Base-by-base conservation (phyloP, 2,329 filamentous ascomycete species). In the Fusarium sterilihyphosum region DNA sequence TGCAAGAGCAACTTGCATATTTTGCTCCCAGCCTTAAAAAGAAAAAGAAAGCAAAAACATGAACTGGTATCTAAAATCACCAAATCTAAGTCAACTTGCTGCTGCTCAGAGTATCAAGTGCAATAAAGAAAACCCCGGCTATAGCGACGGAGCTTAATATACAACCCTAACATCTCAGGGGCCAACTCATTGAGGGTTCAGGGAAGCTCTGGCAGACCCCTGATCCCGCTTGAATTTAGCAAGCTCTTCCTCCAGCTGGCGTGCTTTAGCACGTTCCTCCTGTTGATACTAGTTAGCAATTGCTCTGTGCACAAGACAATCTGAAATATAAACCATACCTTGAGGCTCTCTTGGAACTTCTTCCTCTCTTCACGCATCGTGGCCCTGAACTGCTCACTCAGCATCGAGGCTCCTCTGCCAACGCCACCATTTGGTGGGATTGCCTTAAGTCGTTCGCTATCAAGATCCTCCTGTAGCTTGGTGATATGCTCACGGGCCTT, bases 331-430 rank as follows among this genome's bases (percentile, higher is more conserved):
- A 46, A 37, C 77, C 86, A 77, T 79, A 88, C 87, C 82, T 82
- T 84, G 46, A 89, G 78, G 67, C 88, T 88, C 72, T 89, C 87
- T 71, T 89, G 87, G 82, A 88, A 89, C 80, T 86, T 88, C 83
- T 85, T 88, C 73, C 87, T 84, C 82, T 89, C 87, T 78, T 88
- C 87, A 75, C 87, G 85, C 87, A 89, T 88, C 29, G 86, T 88
- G 13, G 85, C 82, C 54, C 87, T 81, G 81, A 89, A 89, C 80
- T 89, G 87, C 81, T 89, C 87, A 78, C 87, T 89, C 71, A 89
- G 82, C 84, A 88, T 84, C 14, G 83, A 83, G 18, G 87, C 87
- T 5, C 87, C 87, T 61, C 81, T 81, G 12, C 78, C 80, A 6
- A 80, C 78, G 22, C 80, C 81, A 22, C 79, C 81, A 18, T 78